phyloP scores from a whole-genome alignment of 1,284 basidiomycete genomes.

The Naganishia albida region DNA sequence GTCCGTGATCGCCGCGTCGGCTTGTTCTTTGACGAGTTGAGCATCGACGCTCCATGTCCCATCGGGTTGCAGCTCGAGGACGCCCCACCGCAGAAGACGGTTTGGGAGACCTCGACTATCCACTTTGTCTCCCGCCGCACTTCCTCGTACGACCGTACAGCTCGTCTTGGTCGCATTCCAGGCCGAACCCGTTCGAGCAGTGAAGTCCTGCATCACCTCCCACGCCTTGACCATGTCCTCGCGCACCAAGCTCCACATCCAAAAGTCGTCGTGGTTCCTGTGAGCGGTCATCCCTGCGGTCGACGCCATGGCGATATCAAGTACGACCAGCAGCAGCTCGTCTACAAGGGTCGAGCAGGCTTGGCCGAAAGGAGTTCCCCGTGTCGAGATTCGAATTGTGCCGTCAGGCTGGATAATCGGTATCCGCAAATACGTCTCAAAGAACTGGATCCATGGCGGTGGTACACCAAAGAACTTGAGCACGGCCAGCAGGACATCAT shows the following conservation, averaged over 20 bases:
- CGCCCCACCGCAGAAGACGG: constrained; percentile 17
- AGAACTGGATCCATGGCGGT: constrained; percentile 16
- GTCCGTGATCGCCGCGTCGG: constrained; percentile 9
- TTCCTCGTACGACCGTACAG: constrained; percentile 15
- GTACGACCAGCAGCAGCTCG: constrained; percentile 25
- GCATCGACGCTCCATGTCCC: constrained; percentile 23
- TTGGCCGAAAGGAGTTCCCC: constrained; percentile 27
- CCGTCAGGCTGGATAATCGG: constrained; percentile 14
- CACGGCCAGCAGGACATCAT: constrained; percentile 16
- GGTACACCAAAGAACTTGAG: constrained; percentile 28
- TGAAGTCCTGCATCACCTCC: constrained; percentile 27
- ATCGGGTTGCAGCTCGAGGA: constrained; percentile 6
- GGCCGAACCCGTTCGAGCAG: constrained; percentile 9
- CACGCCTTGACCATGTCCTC: constrained; percentile 8
- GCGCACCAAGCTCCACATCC: constrained; percentile 24
- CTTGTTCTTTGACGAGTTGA: constrained; percentile 3
- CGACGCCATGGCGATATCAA: constrained; percentile 23
- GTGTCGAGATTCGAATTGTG: background rate
- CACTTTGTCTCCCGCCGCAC: background rate
- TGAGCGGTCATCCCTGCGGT: constrained; percentile 13
- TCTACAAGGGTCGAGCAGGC: constrained; percentile 19
- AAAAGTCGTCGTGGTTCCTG: constrained; percentile 32
- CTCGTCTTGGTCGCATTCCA: constrained; percentile 30
- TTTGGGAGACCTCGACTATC: background rate
- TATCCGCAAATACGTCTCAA: constrained; percentile 11